A percentile compares a stretch with the other conserved stretches of the same genome.
These are phyloP conservation scores for Crithidia brevicula DNA, from an alignment of 208 protist species.

Conservation along the genomic window DNA sequence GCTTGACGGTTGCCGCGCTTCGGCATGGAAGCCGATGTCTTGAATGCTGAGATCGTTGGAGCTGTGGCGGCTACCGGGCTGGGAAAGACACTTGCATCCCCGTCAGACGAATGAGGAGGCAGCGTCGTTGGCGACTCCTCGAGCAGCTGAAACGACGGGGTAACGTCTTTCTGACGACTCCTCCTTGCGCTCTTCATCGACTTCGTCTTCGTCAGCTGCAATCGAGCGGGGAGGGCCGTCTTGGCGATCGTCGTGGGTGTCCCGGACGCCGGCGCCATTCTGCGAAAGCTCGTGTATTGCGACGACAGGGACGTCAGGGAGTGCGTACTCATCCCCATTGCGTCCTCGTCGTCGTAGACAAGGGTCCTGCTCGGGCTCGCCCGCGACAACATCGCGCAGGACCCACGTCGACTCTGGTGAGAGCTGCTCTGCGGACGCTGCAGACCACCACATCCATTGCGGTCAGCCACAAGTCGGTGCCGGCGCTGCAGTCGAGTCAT, in stretches of 20 bases:
- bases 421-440: background rate
- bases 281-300: background rate
- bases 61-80: background rate
- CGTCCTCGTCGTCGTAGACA: background rate
- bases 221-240: too few species aligned
- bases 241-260: too few species aligned
- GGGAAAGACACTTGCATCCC: background rate
- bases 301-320: background rate
- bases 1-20: too few species aligned
- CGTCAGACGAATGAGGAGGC: background rate
- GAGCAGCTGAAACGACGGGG: background rate
- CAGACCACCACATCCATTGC: constrained; percentile 5
- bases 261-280: too few species aligned
- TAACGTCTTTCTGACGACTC: background rate
- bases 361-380: background rate
- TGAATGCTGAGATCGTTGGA: too few species aligned
- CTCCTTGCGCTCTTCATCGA: background rate
- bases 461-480: background rate
- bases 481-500: constrained; percentile 30
- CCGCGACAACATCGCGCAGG: background rate
- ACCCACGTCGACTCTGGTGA: constrained; percentile 14
- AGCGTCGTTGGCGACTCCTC: background rate
- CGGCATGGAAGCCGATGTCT: too few species aligned
- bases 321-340: constrained; percentile 2
- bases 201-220: too few species aligned